Conservation (phyloP, 2,329 filamentous ascomycete genomes). For the Mycocentrospora acerina region DNA sequence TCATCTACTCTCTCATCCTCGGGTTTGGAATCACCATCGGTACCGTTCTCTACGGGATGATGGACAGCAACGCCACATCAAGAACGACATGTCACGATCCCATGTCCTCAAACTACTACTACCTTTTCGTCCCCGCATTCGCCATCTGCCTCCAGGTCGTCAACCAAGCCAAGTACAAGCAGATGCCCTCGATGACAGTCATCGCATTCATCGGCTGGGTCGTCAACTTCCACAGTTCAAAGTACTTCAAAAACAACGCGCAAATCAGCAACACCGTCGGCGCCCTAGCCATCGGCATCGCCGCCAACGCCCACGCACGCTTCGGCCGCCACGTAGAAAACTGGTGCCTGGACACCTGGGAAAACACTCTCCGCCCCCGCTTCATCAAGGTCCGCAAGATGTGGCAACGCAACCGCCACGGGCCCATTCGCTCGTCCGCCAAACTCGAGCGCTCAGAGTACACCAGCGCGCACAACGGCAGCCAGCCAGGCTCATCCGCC, state of each 20-base stretch:
- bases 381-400: conserved; percentile 30
- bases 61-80: conserved; percentile 50
- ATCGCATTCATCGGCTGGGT: conserved; percentile 75
- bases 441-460: conserved; percentile 25
- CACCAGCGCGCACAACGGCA: conserved; percentile 17
- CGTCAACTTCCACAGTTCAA: conserved; percentile 71
- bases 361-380: conserved; percentile 49
- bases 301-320: conserved; percentile 78
- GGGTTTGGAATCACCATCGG: conserved; percentile 56
- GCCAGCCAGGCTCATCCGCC: conserved; percentile 19
- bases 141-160: conserved; percentile 73
- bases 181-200: conserved; percentile 72
- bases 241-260: conserved; percentile 67
- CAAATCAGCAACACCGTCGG: conserved; percentile 78
- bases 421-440: conserved; percentile 8
- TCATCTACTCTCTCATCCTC: conserved; percentile 56
- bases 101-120: conserved; percentile 58
- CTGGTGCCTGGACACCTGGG: conserved; percentile 56
- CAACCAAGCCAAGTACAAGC: conserved; percentile 79
- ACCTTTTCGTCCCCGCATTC: conserved; percentile 74
- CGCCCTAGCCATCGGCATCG: conserved; percentile 72
- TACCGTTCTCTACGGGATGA: conserved; percentile 51
- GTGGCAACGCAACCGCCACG: conserved; percentile 23
- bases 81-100: conserved; percentile 47
- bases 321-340: conserved; percentile 62